Conservation (phyloP, 805 yeast genomes). For the Candida odintsovae region DNA sequence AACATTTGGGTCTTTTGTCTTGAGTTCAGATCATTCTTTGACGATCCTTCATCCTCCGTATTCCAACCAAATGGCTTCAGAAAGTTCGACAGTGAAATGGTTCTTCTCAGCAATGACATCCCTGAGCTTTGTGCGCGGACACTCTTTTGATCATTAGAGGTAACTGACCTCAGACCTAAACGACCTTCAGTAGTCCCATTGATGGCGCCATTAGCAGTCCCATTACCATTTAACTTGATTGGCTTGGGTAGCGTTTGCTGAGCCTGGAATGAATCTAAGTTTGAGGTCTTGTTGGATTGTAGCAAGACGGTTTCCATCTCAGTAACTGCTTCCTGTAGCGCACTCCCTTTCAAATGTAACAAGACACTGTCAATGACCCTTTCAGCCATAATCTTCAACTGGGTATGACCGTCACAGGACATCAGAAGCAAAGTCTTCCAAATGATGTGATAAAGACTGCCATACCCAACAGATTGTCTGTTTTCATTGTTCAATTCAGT, state of each 20-base stretch:
- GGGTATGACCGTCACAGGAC: constrained; percentile 84
- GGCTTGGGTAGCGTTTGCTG: constrained; percentile 34
- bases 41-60: constrained; percentile 17
- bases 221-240: constrained; percentile 29
- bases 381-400: constrained; percentile 68
- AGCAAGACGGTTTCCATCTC: constrained; percentile 62
- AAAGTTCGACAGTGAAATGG: constrained; percentile 24
- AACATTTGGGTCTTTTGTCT: constrained; percentile 2
- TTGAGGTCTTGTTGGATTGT: constrained; percentile 34
- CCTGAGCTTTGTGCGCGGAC: constrained; percentile 4
- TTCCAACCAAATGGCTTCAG: constrained; percentile 24
- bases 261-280: constrained; percentile 17
- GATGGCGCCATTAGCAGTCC: neutral
- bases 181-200: neutral
- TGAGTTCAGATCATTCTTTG: constrained; percentile 6
- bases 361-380: constrained; percentile 70
- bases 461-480: constrained; percentile 73
- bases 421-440: constrained; percentile 82
- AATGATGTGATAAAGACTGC: constrained; percentile 75
- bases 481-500: constrained; percentile 47
- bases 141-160: constrained; percentile 5
- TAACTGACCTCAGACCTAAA: constrained; percentile 13
- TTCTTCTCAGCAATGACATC: constrained; percentile 17
- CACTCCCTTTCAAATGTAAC: constrained; percentile 45
- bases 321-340: constrained; percentile 56